Evolutionary conservation across 164 flowering plant species (phyloP), one percentile per base, ranked within the genome.

Genomic region (Magnolia officinalis): DNA sequence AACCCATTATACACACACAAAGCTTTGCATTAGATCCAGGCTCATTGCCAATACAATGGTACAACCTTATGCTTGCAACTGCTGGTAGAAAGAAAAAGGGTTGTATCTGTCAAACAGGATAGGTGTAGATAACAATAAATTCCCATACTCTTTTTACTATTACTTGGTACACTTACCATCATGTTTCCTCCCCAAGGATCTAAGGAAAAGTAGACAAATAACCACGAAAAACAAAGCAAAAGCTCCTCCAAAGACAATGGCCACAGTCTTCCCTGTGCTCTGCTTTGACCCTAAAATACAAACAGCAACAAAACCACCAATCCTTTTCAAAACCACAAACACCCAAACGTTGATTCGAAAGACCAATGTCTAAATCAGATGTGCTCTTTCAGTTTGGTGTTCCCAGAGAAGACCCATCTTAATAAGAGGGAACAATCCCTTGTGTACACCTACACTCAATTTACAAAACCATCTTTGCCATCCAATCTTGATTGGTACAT

Each of bases 231-330:
- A 96, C 74, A 91, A 89, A 51, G 85, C 96, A 50, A 94, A 98
- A 72, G 94, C 93, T 74, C 97, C 98, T 83, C 99, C 99, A 19
- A 96, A 66, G 77, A 94, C 95, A 67, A 94, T 90, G 67, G 99
- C 99, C 83, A 93, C 91, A 6, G 98, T 94, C 85, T 91, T 96
- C 66, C 94, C 96, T 77, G 93, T 86, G 80, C 83, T 88, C 75
- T 82, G 88, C 79, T 49, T 8, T 61, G 71, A 49, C 59, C 70
- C 68, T 63, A 61, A 11, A 55, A 18, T 8, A 59, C 20, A 10
- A 63, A n/a, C 19, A 49, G 19, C 23, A 70, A 77, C 14, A 63
- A 50, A 63, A 63, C 59, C 63, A 10, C 13, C 89, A 26, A 83
- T n/a, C 72, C 86, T 84, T 84, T 29, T 72, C 76, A 80, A 21